phyloP scores from a whole-genome alignment of 192 early-diverging fungal species.

The Linnemannia exigua region DNA sequence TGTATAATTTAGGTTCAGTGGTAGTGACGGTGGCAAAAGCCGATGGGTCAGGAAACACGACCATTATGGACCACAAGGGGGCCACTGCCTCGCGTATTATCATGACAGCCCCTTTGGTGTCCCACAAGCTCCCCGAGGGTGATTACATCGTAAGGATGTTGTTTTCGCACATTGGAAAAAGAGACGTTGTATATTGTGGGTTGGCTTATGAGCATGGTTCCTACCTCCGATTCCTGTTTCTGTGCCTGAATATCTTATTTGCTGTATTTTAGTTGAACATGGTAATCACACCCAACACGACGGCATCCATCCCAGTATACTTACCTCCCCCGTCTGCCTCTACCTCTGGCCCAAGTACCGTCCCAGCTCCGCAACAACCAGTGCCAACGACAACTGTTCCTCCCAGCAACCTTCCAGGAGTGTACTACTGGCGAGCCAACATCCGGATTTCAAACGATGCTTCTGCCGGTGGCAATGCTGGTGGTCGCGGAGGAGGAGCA shows the following conservation, averaged over 20 bases:
- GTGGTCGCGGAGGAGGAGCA: not conserved
- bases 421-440: slow-evolving; percentile 20
- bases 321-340: not conserved
- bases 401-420: not conserved
- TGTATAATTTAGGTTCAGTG: not conserved
- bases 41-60: slow-evolving; percentile 21
- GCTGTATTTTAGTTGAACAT: not conserved
- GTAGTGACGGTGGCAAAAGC: not conserved
- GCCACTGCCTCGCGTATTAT: not conserved
- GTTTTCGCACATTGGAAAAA: not conserved
- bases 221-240: too few relatives aligned
- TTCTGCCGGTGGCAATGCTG: not conserved
- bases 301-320: not conserved
- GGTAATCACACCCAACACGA: slow-evolving; percentile 1
- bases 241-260: not conserved
- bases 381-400: not conserved
- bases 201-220: too few relatives aligned
- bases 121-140: not conserved
- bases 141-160: slow-evolving; percentile 13
- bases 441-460: slow-evolving; percentile 10
- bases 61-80: not conserved
- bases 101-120: not conserved
- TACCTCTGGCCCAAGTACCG: too few relatives aligned
- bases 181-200: too few relatives aligned
- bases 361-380: not conserved